phyloP scores from a whole-genome alignment of 2,329 filamentous ascomycete genomes.

The Parastagonospora avenae region DNA sequence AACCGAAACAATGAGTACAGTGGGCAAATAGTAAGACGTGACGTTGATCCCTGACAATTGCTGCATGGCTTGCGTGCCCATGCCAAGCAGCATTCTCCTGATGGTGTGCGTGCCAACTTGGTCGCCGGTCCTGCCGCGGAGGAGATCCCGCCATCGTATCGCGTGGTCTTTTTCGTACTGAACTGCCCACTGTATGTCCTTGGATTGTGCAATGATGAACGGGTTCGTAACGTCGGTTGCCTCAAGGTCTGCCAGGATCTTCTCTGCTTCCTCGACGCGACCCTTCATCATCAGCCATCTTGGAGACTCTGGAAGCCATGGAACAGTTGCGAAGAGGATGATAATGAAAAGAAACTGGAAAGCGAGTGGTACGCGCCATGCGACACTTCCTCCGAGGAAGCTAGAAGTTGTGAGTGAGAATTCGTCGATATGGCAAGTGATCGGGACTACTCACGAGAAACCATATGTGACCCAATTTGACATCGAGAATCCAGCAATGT shows the following conservation, averaged over 20 bases:
- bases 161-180: conserved; percentile 57
- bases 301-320: conserved; percentile 55
- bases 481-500: conserved; percentile 56
- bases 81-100: conserved; percentile 57
- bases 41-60: conserved; percentile 52
- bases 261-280: conserved; percentile 52
- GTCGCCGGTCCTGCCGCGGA: conserved; percentile 53
- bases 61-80: conserved; percentile 60
- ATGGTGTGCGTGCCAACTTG: conserved; percentile 56
- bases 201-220: conserved; percentile 48
- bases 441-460: conserved; percentile 54
- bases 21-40: conserved; percentile 59
- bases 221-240: conserved; percentile 52
- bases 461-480: conserved; percentile 61
- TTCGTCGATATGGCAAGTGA: not conserved
- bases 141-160: conserved; percentile 56
- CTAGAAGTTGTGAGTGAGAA: conserved; percentile 6
- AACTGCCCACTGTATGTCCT: conserved; percentile 56
- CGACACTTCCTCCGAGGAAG: conserved; percentile 20
- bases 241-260: conserved; percentile 58
- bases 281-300: conserved; percentile 55
- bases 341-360: conserved; percentile 58
- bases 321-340: conserved; percentile 52
- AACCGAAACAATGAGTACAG: conserved; percentile 64
- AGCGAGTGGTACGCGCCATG: conserved; percentile 45